Base-by-base conservation (phyloP, 140 eudicot species). In the Bidens hawaiensis region DNA sequence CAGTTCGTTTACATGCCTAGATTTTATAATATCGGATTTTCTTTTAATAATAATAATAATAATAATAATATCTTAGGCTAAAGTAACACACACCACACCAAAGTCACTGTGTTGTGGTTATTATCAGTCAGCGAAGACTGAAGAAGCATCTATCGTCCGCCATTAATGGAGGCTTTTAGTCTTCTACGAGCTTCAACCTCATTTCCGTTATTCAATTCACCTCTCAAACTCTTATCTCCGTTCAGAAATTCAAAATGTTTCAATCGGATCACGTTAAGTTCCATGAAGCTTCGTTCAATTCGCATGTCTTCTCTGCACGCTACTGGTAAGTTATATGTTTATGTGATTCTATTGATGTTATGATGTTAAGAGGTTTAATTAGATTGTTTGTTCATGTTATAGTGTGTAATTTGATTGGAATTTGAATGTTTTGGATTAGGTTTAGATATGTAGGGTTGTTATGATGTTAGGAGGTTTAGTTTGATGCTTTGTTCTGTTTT, bases 281-380 rank as follows among this genome's bases (percentile, higher is more conserved):
- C 64, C 4, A 46, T 67, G 15, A 75, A 71, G 50, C 60, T 62
- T 71, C 68, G 16, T 42, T 62, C 73, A 9, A 33, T 73, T 73
- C 26, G 68, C 71, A n/a, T 65, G 34, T 65, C 73, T 25, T 14
- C 67, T 24, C 40, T 47, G 7, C 78, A 73, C 30, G 73, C 78
- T 57, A 58, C 73, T 47, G 78, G 78, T 73, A 73, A 54, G 33
- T n/a, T n/a, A n/a, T 31, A 31, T 54, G 31, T 31, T 53, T 6
- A 4, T 55, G 12, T 64, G 1, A 5, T 16, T 30, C 25, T 2
- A 1, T 31, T 72, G n/a, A n/a, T n/a, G n/a, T n/a, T n/a, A n/a
- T n/a, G 31, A 23, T 55, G 26, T 16, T 43, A 14, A 12, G 33
- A 55, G 42, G 72, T 45, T 24, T 33, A 51, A 2, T 51, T 28